Base-by-base conservation (phyloP, 1,284 basidiomycete species). In the Schizopora paradoxa region DNA sequence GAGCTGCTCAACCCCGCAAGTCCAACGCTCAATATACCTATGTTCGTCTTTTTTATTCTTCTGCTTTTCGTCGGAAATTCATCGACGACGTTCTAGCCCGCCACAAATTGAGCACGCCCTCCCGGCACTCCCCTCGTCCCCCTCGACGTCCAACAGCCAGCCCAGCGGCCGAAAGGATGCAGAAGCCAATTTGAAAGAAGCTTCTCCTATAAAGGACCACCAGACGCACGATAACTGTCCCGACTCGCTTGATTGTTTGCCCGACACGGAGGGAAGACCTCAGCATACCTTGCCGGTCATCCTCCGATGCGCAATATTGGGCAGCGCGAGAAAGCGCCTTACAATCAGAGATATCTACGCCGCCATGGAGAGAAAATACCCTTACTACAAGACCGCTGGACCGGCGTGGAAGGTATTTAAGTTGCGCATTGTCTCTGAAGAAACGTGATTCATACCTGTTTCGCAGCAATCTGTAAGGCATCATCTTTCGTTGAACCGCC, bases 341-440 rank as follows among this genome's bases (percentile, higher is more conserved):
- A 88, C 85, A 13, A 87, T 88, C 55, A 72, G 86, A 41, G 85
- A 87, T 56, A 88, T 88, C 46, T 88, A 88, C 56, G 81, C 82
- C 6, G 80, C 82, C 8, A 88, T 88, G 82, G 86, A 88, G 66
- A 71, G 73, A 32, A 88, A 88, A 62, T 88, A 88, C 56, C 73
- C 74, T 6, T 88, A 86, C 58, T 88, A 86, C 63, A 78, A 73
- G 61, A 81, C 76, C 10, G 83, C 86, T 26, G 85, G 85, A 29
- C 74, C 79, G 26, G 85, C 86, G 7, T 88, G 85, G 85, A 88
- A 88, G 76, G 86, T 86, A 46, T 23, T 22, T 35, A n/a, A 11
- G 21, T 14, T 26, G 19, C 11, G 25, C 25, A 3, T 27, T 28
- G 34, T 2, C 21, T 27, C 45, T 54, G 26, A 37, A 43, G 43